A percentile compares a stretch with the other conserved stretches of the same genome.
phyloP scores from a whole-genome alignment of 352 stramenopile species.

The Globisporangium nodosum region DNA sequence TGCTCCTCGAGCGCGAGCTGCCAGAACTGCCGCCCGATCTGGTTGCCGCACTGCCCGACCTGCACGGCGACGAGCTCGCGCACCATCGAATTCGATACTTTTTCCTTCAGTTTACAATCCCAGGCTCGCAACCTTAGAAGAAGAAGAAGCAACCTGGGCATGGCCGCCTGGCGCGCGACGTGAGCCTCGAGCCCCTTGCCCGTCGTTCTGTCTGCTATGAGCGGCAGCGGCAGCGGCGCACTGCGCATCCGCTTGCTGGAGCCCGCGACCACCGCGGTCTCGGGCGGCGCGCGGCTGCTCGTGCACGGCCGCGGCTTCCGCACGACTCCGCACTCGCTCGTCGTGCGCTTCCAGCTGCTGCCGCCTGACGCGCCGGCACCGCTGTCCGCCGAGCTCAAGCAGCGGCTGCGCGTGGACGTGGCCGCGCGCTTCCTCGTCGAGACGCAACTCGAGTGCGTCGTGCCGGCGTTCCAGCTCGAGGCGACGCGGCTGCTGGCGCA shows the following conservation, averaged over 20 bases:
- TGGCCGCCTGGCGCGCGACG: too few species aligned
- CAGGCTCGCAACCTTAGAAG: not conserved
- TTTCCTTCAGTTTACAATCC: not conserved
- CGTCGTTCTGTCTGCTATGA: not conserved
- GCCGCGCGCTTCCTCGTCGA: slow-evolving; percentile 41
- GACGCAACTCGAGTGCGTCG: slow-evolving; percentile 52
- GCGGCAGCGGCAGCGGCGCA: not conserved
- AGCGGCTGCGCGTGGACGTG: slow-evolving; percentile 27
- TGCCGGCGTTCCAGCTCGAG: slow-evolving; percentile 42
- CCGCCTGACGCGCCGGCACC: slow-evolving; percentile 10
- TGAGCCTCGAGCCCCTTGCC: not conserved
- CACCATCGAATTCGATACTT: slow-evolving; percentile 28
- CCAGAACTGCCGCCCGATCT: slow-evolving; percentile 93
- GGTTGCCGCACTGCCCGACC: slow-evolving; percentile 93
- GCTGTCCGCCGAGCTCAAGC: not conserved
- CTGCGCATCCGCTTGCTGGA: slow-evolving; percentile 55
- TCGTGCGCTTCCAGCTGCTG: slow-evolving; percentile 46
- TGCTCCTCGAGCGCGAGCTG: slow-evolving; percentile 88
- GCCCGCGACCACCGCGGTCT: slow-evolving; percentile 33
- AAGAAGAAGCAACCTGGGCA: not conserved
- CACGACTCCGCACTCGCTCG: slow-evolving; percentile 49
- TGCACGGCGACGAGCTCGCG: slow-evolving; percentile 84
- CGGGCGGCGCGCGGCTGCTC: slow-evolving; percentile 43
- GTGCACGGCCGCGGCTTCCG: slow-evolving; percentile 61
- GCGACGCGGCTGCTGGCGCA: slow-evolving; percentile 26